phyloP scores from a whole-genome alignment of 1,284 basidiomycete species.

The Trichosporon faecale region DNA sequence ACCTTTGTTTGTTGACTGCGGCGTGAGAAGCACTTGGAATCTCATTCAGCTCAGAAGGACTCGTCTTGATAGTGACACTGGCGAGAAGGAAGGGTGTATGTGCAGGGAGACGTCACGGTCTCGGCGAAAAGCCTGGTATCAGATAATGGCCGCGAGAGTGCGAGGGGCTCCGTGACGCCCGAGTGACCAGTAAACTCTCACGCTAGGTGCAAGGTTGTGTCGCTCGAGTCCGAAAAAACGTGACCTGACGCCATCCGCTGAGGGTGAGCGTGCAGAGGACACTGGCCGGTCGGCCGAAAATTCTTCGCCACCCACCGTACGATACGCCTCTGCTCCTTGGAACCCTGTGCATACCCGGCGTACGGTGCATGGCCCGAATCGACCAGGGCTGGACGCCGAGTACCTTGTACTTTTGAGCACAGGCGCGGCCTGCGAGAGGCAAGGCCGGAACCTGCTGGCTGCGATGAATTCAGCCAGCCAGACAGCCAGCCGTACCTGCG shows the following conservation, averaged over 20 bases:
- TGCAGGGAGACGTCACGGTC: background rate
- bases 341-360: background rate
- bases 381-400: background rate
- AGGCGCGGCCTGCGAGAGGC: background rate
- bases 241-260: background rate
- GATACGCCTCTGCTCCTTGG: background rate
- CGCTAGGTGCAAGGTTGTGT: background rate
- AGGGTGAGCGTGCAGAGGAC: too few relatives aligned
- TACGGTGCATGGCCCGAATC: background rate
- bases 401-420: background rate
- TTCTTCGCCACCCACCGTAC: constrained; percentile 7
- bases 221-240: background rate
- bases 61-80: background rate
- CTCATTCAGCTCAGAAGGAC: background rate
- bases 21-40: background rate
- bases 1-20: background rate
- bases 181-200: background rate
- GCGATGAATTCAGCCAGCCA: background rate
- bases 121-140: background rate
- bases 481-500: too few relatives aligned
- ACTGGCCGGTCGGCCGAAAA: background rate
- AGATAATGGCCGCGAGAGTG: background rate
- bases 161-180: background rate
- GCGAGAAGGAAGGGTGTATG: background rate
- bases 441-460: background rate